A percentile compares a stretch with the other conserved stretches of the same genome.
These are phyloP conservation scores for Pythium aphanidermatum DNA, from an alignment of 352 stramenopile genomes.

Conservation along the genomic window DNA sequence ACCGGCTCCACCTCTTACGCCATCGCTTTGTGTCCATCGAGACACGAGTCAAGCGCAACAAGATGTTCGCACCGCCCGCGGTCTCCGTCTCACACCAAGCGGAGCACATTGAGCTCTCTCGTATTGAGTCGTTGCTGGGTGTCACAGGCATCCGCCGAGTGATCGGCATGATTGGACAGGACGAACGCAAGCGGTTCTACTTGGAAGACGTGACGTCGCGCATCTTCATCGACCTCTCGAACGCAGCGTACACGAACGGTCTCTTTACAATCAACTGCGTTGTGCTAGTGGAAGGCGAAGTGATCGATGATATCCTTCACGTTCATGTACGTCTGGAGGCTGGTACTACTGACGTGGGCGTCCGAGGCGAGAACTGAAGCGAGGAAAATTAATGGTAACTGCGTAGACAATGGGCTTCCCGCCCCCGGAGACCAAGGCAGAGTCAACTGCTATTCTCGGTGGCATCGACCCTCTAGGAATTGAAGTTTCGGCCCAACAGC, in stretches of 20 bases:
- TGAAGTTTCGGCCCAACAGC: slow-evolving; percentile 72
- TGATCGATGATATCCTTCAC: slow-evolving; percentile 90
- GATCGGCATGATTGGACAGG: slow-evolving; percentile 81
- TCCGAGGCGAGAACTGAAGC: no score
- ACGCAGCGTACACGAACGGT: slow-evolving; percentile 74
- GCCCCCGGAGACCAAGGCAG: slow-evolving; percentile 76
- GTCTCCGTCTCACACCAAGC: slow-evolving; percentile 42
- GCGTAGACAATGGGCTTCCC: slow-evolving; percentile 86
- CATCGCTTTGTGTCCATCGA: slow-evolving; percentile 66
- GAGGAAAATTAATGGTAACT: background rate
- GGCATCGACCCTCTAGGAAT: slow-evolving; percentile 78
- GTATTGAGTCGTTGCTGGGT: slow-evolving; percentile 82
- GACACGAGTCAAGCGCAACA: slow-evolving; percentile 74
- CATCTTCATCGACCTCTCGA: slow-evolving; percentile 70
- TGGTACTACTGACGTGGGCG: no score
- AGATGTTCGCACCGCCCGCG: slow-evolving; percentile 66
- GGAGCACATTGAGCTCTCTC: slow-evolving; percentile 83
- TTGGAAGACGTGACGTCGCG: slow-evolving; percentile 79
- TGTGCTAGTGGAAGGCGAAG: slow-evolving; percentile 90
- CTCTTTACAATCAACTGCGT: slow-evolving; percentile 92
- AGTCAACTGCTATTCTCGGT: slow-evolving; percentile 69
- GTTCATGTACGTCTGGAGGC: slow-evolving; percentile 81
- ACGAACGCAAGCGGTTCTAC: slow-evolving; percentile 73
- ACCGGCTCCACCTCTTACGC: slow-evolving; percentile 58
- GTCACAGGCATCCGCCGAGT: slow-evolving; percentile 69